These are phyloP conservation scores for Chlorella sp. DNA, from an alignment of 139 green algal genomes.

Conservation along the genomic window DNA sequence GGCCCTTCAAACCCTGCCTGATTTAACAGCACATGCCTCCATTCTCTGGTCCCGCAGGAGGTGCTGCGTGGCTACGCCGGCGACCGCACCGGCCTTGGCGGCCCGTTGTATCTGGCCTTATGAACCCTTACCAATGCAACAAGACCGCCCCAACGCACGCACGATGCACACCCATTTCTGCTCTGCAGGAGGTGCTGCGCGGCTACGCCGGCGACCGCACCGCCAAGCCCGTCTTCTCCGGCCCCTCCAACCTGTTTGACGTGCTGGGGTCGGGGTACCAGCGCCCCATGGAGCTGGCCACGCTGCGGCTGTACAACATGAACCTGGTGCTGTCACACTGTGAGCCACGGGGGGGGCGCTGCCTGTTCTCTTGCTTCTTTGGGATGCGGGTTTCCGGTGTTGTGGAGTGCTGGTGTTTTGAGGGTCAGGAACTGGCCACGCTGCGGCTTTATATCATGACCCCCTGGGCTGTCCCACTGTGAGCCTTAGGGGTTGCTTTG, in stretches of 20 bases:
- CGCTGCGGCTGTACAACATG: constrained; percentile 87
- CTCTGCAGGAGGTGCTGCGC: constrained; percentile 67
- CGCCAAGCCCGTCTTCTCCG: constrained; percentile 69
- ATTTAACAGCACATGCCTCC: neutral
- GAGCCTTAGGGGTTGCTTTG: too few species aligned
- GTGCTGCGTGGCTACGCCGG: constrained; percentile 84
- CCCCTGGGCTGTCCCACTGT: too few species aligned
- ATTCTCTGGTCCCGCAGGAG: constrained; percentile 34
- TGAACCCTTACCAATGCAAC: too few species aligned
- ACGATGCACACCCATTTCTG: too few species aligned
- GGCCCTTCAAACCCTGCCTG: constrained; percentile 17
- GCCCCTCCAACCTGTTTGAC: constrained; percentile 69
- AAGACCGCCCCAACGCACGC: too few species aligned
- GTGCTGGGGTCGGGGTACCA: constrained; percentile 80
- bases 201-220: constrained; percentile 82
- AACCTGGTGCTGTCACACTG: constrained; percentile 74
- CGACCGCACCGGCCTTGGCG: constrained; percentile 57
- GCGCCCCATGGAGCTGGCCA: constrained; percentile 88
- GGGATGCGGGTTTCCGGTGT: neutral
- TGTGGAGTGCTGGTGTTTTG: neutral
- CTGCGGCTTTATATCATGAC: neutral
- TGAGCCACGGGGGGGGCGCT: too few species aligned
- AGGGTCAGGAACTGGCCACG: too few species aligned
- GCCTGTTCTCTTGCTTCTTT: too few species aligned
- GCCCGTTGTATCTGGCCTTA: too few species aligned